These are phyloP conservation scores for Pseudisothecium myosuroides DNA, from an alignment of 225 moss, liverwort and hornwort genomes.

Conservation along the genomic window DNA sequence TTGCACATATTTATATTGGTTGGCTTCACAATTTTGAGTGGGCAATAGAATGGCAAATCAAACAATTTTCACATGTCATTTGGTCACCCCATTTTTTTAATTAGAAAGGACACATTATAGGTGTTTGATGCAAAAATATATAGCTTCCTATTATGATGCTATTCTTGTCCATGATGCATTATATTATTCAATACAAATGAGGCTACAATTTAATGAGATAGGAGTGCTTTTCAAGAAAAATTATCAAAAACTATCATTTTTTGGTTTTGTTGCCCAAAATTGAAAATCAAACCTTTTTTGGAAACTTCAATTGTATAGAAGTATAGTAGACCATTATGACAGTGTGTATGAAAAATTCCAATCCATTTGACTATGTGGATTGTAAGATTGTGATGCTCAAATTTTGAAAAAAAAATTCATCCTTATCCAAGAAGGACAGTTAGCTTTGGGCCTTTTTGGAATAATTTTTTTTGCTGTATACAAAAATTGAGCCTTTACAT, in stretches of 20 bases:
- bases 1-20: background rate
- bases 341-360: background rate
- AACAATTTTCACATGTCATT: background rate
- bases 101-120: background rate
- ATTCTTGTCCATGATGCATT: too few relatives aligned
- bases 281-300: background rate
- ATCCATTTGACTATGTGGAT: too few relatives aligned
- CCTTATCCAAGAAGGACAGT: fast-evolving
- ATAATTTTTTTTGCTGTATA: background rate
- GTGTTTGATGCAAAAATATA: background rate
- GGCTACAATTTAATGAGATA: fast-evolving
- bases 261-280: background rate
- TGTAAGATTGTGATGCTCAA: too few relatives aligned
- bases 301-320: background rate
- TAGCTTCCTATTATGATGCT: too few relatives aligned
- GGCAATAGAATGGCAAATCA: background rate
- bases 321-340: background rate
- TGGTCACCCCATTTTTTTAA: fast-evolving
- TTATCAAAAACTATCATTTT: background rate
- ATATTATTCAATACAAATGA: too few relatives aligned
- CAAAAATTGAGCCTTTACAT: background rate
- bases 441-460: background rate
- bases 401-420: background rate
- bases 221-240: background rate
- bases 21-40: background rate